Conservation (phyloP, 768 basidiomycete species). For the Tylopilus sp. region DNA sequence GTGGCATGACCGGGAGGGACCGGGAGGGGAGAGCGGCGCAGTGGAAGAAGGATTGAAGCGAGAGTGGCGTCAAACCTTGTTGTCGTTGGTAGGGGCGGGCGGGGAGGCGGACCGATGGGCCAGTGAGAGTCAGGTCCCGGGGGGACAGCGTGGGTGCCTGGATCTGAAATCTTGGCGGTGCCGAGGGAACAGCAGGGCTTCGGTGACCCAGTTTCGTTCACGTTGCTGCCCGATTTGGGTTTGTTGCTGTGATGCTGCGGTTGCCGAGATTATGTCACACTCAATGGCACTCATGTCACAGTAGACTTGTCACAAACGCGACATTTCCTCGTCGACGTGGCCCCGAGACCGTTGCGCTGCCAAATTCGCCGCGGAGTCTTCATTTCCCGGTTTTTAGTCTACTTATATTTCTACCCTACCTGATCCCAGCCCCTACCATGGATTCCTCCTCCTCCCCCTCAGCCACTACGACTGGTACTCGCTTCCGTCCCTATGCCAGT, state of each 20-base stretch:
- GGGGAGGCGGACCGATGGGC: conserved; percentile 21
- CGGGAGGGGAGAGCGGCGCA: conserved; percentile 6
- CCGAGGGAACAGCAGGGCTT: conserved; percentile 32
- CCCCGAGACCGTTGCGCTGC: conserved; percentile 29
- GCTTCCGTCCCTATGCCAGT: conserved; percentile 68
- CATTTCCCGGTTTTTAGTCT: conserved; percentile 20
- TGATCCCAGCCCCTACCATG: conserved; percentile 30
- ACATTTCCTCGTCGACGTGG: conserved; percentile 36
- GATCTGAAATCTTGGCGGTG: conserved; percentile 46
- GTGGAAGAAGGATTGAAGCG: conserved; percentile 15
- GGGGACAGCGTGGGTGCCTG: conserved; percentile 27
- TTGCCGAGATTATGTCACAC: conserved; percentile 32
- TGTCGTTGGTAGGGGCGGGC: conserved; percentile 16
- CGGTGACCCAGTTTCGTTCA: conserved; percentile 29
- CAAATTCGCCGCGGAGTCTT: conserved; percentile 31
- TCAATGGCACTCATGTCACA: conserved; percentile 26
- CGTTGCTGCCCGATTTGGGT: conserved; percentile 35
- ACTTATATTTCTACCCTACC: conserved; percentile 16
- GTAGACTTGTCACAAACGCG: conserved; percentile 24
- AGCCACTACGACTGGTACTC: conserved; percentile 31
- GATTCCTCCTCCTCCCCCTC: conserved; percentile 39
- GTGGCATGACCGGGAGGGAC: conserved; percentile 6
- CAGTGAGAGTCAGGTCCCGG: conserved; percentile 8
- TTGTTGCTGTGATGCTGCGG: conserved; percentile 31
- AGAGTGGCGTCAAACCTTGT: conserved; percentile 18